phyloP scores from a whole-genome alignment of 1,284 basidiomycete species.

The Cystobasidiaceae sp. region DNA sequence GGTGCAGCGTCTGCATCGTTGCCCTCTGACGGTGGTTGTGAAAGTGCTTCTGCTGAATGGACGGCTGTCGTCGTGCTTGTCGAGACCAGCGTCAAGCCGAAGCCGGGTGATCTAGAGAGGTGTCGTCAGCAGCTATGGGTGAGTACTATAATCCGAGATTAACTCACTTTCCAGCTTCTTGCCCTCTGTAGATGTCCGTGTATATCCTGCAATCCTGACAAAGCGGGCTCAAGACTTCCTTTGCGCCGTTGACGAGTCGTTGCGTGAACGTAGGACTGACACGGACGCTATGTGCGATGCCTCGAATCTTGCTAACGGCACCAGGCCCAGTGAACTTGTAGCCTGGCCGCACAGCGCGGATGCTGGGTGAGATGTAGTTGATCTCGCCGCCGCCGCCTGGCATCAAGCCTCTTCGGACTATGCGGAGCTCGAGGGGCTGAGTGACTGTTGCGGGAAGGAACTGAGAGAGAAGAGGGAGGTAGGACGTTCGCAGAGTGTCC shows the following conservation, averaged over 20 bases:
- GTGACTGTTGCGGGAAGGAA: conserved; percentile 65
- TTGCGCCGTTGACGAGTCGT: conserved; percentile 89
- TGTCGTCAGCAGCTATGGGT: no score
- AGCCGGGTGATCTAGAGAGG: conserved; percentile 91
- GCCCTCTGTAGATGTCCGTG: conserved; percentile 96
- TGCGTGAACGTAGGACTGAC: conserved; percentile 97
- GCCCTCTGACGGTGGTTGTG: conserved; percentile 56
- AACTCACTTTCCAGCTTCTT: conserved; percentile 87
- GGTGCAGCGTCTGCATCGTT: neutral
- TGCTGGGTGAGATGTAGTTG: conserved; percentile 84
- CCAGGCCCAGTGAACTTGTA: conserved; percentile 87
- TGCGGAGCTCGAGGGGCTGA: conserved; percentile 54
- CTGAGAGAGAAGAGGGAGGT: conserved; percentile 80
- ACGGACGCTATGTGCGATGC: conserved; percentile 91
- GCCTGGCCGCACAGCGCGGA: conserved; percentile 78
- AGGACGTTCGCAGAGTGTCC: conserved; percentile 86
- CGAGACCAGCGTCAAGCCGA: conserved; percentile 81
- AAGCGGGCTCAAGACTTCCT: conserved; percentile 87
- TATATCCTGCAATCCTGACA: conserved; percentile 98
- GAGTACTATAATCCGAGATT: no score
- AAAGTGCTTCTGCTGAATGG: conserved; percentile 79
- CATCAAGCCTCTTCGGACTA: conserved; percentile 85
- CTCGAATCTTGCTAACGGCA: conserved; percentile 87
- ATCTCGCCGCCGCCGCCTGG: conserved; percentile 90
- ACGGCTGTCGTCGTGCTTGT: conserved; percentile 88